Conservation (phyloP, 768 basidiomycete genomes). For the Naematelia aurantialba region DNA sequence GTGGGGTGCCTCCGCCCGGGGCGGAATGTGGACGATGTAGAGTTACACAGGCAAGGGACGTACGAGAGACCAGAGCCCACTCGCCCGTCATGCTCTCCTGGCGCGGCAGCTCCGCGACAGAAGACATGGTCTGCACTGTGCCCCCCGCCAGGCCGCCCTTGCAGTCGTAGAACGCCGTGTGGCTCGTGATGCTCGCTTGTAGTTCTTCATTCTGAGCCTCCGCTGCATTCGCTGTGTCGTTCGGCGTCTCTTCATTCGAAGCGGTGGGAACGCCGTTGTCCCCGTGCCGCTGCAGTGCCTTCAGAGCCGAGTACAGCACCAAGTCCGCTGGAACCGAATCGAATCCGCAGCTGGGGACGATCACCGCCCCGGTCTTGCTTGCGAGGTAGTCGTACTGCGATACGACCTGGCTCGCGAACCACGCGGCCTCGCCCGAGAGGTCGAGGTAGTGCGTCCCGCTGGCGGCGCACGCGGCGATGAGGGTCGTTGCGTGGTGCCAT, state of each 20-base stretch:
- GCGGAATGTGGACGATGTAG: no score
- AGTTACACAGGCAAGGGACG: no score
- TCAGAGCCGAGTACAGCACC: constrained; percentile 64
- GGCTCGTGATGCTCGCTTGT: constrained; percentile 58
- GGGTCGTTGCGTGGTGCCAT: constrained; percentile 33
- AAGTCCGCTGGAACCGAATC: constrained; percentile 57
- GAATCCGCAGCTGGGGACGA: constrained; percentile 73
- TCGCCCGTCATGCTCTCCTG: constrained; percentile 30
- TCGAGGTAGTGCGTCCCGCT: constrained; percentile 82
- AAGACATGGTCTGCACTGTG: constrained; percentile 54
- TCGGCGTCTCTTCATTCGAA: no score
- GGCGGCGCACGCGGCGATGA: constrained; percentile 59
- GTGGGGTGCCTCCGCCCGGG: no score
- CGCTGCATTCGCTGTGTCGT: no score
- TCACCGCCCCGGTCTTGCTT: constrained; percentile 64
- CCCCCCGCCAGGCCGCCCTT: constrained; percentile 62
- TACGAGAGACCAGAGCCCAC: background rate
- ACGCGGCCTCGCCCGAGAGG: constrained; percentile 54
- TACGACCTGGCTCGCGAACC: constrained; percentile 28
- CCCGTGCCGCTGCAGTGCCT: constrained; percentile 68
- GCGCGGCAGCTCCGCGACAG: constrained; percentile 48
- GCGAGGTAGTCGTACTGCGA: constrained; percentile 69
- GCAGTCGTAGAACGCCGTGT: constrained; percentile 51
- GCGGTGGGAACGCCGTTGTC: no score
- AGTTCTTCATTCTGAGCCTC: constrained; percentile 21